These are phyloP conservation scores for Wickerhamiella alocasiicola DNA, from an alignment of 805 yeast genomes.

Conservation along the genomic window DNA sequence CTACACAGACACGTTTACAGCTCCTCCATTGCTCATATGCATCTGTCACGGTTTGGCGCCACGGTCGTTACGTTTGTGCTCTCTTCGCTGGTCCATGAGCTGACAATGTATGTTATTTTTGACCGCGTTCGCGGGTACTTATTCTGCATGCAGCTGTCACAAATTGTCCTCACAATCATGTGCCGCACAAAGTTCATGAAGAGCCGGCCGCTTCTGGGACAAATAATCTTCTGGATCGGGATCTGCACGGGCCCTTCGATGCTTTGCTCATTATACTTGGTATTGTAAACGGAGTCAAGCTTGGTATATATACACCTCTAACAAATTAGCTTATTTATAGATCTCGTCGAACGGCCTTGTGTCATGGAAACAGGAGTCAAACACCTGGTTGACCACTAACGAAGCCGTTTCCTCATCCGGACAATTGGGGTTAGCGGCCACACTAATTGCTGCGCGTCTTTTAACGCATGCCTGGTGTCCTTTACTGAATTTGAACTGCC, in stretches of 20 bases:
- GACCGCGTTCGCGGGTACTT: constrained; percentile 69
- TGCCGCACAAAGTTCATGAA: constrained; percentile 48
- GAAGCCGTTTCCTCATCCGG: constrained; percentile 60
- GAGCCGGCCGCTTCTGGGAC: constrained; percentile 52
- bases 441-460: constrained; percentile 78
- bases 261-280: constrained; percentile 70
- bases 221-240: constrained; percentile 82
- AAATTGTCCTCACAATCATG: constrained; percentile 63
- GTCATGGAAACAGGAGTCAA: constrained; percentile 86
- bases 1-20: constrained; percentile 88
- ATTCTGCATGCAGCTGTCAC: constrained; percentile 71
- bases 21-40: constrained; percentile 65
- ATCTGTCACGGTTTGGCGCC: constrained; percentile 53
- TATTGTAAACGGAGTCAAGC: constrained; percentile 35
- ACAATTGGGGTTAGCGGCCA: constrained; percentile 77
- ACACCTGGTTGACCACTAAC: constrained; percentile 70
- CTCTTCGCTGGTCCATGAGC: constrained; percentile 76
- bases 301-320: background rate
- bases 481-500: constrained; percentile 41
- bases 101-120: constrained; percentile 84
- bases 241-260: constrained; percentile 81
- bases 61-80: constrained; percentile 48
- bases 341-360: constrained; percentile 93
- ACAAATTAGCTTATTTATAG: constrained; percentile 38
- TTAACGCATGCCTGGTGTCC: constrained; percentile 88